phyloP scores from a whole-genome alignment of 306 rosid genomes.

The Cicer judaicum region DNA sequence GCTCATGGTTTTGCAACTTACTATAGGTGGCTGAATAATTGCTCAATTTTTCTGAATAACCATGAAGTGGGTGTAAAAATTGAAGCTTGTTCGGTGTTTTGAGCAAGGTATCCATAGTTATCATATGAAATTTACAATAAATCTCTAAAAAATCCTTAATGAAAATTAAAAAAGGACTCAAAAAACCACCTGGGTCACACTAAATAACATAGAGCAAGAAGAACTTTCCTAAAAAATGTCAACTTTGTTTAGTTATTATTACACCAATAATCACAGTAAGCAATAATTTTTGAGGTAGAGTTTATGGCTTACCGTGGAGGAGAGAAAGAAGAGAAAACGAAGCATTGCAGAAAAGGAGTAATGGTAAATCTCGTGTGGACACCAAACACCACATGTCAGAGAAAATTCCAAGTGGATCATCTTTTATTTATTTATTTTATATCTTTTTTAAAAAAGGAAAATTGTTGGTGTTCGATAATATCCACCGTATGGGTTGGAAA shows the following conservation, averaged over 20 bases:
- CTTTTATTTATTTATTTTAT: background rate
- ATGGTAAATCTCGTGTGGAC: slow-evolving; percentile 65
- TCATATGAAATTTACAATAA: slow-evolving; percentile 28
- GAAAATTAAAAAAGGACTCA: slow-evolving; percentile 40
- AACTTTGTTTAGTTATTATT: slow-evolving; percentile 6
- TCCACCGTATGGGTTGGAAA: background rate
- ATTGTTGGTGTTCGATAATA: background rate
- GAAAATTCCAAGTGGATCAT: slow-evolving; percentile 46
- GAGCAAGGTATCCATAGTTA: slow-evolving; percentile 84
- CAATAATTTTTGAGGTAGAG: slow-evolving; percentile 11
- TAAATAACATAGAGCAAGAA: slow-evolving; percentile 18
- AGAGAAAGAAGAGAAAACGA: slow-evolving; percentile 41
- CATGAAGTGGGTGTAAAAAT: slow-evolving; percentile 78
- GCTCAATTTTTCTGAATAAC: slow-evolving; percentile 72
- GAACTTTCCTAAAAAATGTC: background rate
- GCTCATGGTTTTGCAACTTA: slow-evolving; percentile 66
- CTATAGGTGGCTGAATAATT: slow-evolving; percentile 48
- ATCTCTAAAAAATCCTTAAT: slow-evolving; percentile 33
- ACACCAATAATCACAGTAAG: background rate
- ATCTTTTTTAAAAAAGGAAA: background rate
- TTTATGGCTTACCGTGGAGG: slow-evolving; percentile 51
- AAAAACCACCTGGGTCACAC: slow-evolving; percentile 44
- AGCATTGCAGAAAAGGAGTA: slow-evolving; percentile 37
- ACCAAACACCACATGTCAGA: slow-evolving; percentile 41
- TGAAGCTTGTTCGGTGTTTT: slow-evolving; percentile 87